Evolutionary conservation across 2,329 filamentous ascomycete genomes (phyloP).

Genomic region (Fusarium succisae): DNA sequence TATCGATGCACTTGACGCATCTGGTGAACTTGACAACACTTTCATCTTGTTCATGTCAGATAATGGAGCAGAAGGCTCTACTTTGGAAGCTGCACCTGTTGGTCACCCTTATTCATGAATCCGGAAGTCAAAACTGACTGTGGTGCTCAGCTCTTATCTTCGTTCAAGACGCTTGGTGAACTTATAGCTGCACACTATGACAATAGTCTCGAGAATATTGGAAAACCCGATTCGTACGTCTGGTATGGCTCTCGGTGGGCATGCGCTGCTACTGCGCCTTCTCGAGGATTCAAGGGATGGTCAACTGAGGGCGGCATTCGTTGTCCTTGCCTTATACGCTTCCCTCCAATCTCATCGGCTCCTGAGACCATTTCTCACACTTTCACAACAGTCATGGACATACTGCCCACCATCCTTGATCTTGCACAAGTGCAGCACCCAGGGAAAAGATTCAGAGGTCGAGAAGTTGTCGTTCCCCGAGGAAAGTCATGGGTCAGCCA

Average conservation of each 20-base stretch:
- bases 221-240: conserved; percentile 64
- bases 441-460: conserved; percentile 40
- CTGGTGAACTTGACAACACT: conserved; percentile 62
- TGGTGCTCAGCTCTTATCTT: not conserved
- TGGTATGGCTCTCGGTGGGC: conserved; percentile 70
- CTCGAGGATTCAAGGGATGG: conserved; percentile 47
- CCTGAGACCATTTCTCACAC: conserved; percentile 43
- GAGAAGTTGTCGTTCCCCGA: conserved; percentile 5
- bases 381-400: conserved; percentile 57
- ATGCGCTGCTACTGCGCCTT: conserved; percentile 49
- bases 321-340: conserved; percentile 31
- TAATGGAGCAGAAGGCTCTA: conserved; percentile 65
- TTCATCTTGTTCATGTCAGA: conserved; percentile 65
- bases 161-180: not conserved
- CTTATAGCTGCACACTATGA: conserved; percentile 54
- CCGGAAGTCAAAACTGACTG: not conserved
- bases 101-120: not conserved
- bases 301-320: conserved; percentile 41
- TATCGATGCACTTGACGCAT: conserved; percentile 57
- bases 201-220: conserved; percentile 60
- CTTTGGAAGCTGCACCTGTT: conserved; percentile 67
- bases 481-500: conserved; percentile 18
- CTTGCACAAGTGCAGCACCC: conserved; percentile 56
- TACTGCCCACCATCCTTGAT: conserved; percentile 58
- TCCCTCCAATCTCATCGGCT: conserved; percentile 43